phyloP scores from a whole-genome alignment of 1,139 yeast genomes.

The Candida frijolesensis region DNA sequence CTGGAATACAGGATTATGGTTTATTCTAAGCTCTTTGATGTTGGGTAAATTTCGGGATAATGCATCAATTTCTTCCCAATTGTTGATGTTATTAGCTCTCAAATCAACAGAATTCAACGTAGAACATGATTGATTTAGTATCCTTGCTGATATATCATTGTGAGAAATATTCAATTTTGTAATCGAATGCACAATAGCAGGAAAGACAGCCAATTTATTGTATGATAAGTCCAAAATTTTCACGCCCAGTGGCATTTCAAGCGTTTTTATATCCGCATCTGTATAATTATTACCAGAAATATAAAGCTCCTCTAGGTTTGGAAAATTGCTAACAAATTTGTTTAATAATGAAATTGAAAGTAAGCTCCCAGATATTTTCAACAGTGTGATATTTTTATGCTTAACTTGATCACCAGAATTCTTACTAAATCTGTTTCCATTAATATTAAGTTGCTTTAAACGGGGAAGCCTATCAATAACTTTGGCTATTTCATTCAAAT shows the following conservation, averaged over 20 bases:
- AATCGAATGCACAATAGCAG: slow-evolving; percentile 19
- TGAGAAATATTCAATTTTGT: slow-evolving; percentile 25
- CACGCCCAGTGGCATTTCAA: slow-evolving; percentile 18
- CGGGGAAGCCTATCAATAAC: slow-evolving; percentile 37
- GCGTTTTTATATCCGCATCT: slow-evolving; percentile 22
- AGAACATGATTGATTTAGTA: slow-evolving; percentile 5
- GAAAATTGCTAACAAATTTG: slow-evolving; percentile 39
- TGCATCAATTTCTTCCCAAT: slow-evolving; percentile 54
- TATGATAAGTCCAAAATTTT: slow-evolving; percentile 45
- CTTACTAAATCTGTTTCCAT: slow-evolving; percentile 59
- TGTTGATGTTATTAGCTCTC: slow-evolving; percentile 43
- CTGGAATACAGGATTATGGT: slow-evolving; percentile 54
- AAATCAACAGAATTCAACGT: slow-evolving; percentile 39
- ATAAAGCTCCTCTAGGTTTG: slow-evolving; percentile 42
- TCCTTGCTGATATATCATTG: slow-evolving; percentile 23
- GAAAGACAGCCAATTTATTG: slow-evolving; percentile 39
- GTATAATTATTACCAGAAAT: slow-evolving; percentile 50
- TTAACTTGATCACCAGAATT: slow-evolving; percentile 27
- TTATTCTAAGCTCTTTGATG: slow-evolving; percentile 48
- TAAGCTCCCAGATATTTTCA: slow-evolving; percentile 36
- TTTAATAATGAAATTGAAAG: slow-evolving; percentile 22
- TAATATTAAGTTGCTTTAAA: slow-evolving; percentile 51
- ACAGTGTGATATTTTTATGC: slow-evolving; percentile 20
- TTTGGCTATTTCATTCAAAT: slow-evolving; percentile 39
- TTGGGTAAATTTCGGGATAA: slow-evolving; percentile 34